These are phyloP conservation scores for Metschnikowia shivogae DNA, from an alignment of 805 yeast genomes.

Conservation along the genomic window DNA sequence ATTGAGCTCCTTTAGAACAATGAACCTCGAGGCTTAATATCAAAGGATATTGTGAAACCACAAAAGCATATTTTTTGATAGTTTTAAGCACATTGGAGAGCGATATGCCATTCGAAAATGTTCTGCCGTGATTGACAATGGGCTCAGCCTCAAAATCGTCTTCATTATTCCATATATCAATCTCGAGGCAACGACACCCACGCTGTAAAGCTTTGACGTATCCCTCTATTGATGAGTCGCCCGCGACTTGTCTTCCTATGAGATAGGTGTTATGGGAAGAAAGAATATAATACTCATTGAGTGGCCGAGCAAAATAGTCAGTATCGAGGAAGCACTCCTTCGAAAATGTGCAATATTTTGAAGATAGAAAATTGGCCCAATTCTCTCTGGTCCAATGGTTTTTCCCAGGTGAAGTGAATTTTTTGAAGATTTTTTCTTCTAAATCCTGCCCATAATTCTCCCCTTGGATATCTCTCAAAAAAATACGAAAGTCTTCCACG, in stretches of 20 bases:
- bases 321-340: conserved; percentile 7
- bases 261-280: conserved; percentile 95
- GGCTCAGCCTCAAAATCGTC: conserved; percentile 62
- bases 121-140: conserved; percentile 83
- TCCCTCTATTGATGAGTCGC: conserved; percentile 84
- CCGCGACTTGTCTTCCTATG: conserved; percentile 82
- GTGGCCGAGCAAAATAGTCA: conserved; percentile 45
- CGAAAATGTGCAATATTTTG: conserved; percentile 9
- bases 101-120: conserved; percentile 72
- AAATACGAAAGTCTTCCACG: conserved; percentile 26
- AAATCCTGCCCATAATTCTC: conserved; percentile 34
- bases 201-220: conserved; percentile 81
- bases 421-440: conserved; percentile 27
- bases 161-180: conserved; percentile 84
- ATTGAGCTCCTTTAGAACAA: conserved; percentile 68
- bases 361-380: conserved; percentile 9
- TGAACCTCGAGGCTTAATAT: conserved; percentile 82
- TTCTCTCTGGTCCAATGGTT: conserved; percentile 6
- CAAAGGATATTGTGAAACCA: conserved; percentile 81
- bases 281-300: conserved; percentile 83
- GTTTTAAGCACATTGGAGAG: conserved; percentile 66
- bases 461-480: conserved; percentile 45
- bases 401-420: conserved; percentile 19
- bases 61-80: conserved; percentile 80
- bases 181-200: conserved; percentile 93